Evolutionary conservation across 768 basidiomycete genomes (phyloP), one percentile per base, ranked within the genome.

Genomic region (Amanita rimosa): DNA sequence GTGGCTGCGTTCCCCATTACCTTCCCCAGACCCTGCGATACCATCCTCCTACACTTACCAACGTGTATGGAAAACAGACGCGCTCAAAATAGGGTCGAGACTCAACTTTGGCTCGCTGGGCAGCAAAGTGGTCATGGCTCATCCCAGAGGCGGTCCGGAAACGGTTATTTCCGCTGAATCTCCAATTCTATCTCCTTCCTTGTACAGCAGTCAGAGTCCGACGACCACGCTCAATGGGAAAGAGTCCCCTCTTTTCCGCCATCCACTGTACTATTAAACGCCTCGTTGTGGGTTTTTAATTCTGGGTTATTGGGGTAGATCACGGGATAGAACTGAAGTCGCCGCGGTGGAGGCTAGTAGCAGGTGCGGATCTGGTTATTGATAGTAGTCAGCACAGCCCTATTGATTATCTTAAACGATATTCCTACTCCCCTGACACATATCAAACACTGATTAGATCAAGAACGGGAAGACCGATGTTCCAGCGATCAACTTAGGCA

Each of bases 21-120:
- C 64, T 19, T 46, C 62, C 17, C 39, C 55, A 27, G 62, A 66
- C 35, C 65, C 59, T 48, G 56, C 56, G 13, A 59, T 57, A 6
- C 54, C 61, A 19, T 65, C 67, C 47, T 72, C 77, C 2, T 76
- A 72, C 56, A 61, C 78, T 49, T 83, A 76, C 60, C 80, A 82
- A 54, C 76, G 81, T 16, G 65, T 85, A 57, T 83, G 76, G 74
- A 81, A 81, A 61, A 67, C 67, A 17, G 81, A 84, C 55, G 62
- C 65, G 13, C 78, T 84, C 60, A 81, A 79, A 57, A 56, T 85
- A 13, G 81, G 82, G 14, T 69, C 69, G 0, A 60, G 67, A 24
- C 72, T 84, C 27, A 69, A 76, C 51, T 84, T 83, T 50, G 69
- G 70, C 6, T 60, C 70, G 0, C 58, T 80, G 37, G 70, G 76